phyloP scores from a whole-genome alignment of 371 early-diverging fungal species.

The Mucor lusitanicus region DNA sequence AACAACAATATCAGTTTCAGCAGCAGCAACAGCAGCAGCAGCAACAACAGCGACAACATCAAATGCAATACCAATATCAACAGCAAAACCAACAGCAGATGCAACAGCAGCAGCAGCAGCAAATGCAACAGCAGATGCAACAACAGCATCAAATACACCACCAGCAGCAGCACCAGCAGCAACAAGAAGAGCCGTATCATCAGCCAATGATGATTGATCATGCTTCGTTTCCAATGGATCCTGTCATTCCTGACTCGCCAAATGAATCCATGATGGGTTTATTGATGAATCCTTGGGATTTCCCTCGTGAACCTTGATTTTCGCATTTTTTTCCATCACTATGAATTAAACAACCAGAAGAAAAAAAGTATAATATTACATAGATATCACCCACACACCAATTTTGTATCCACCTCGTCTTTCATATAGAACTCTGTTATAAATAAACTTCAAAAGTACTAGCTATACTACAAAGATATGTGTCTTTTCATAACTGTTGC shows the following conservation, averaged over 20 bases:
- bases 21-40: background rate
- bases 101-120: conserved; percentile 2
- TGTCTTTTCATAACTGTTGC: too few species aligned
- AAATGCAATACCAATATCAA: background rate
- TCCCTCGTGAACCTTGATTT: conserved; percentile 1
- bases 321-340: background rate
- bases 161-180: conserved; percentile 7
- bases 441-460: too few species aligned
- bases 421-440: too few species aligned
- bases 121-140: background rate
- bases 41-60: background rate
- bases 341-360: background rate
- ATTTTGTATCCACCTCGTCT: too few species aligned
- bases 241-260: conserved; percentile 34
- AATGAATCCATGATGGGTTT: conserved; percentile 46
- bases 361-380: background rate
- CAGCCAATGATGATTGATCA: conserved; percentile 26
- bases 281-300: conserved; percentile 25
- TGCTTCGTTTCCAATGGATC: conserved; percentile 40
- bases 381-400: background rate
- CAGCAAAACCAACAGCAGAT: background rate
- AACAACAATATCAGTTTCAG: conserved; percentile 4
- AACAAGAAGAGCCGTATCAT: conserved; percentile 4
- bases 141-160: background rate
- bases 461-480: too few species aligned